Conservation (phyloP, 2,329 filamentous ascomycete species). For the Microcyclospora pomicola region DNA sequence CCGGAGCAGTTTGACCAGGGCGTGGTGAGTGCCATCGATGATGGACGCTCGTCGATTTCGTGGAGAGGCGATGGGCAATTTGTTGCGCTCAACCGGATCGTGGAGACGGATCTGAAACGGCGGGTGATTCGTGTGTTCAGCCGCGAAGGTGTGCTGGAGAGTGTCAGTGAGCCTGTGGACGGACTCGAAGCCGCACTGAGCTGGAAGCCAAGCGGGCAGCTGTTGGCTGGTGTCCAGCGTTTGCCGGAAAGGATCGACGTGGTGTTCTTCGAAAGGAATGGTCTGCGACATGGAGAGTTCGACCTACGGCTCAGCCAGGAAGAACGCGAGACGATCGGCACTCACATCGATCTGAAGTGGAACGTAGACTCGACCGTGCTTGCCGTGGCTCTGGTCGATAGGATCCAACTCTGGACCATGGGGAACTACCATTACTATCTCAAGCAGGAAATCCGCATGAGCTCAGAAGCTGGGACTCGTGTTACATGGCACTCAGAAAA, state of each 20-base stretch:
- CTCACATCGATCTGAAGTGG: constrained; percentile 60
- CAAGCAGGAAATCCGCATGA: constrained; percentile 62
- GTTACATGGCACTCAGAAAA: constrained; percentile 72
- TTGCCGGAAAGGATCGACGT: constrained; percentile 58
- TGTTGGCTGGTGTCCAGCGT: constrained; percentile 76
- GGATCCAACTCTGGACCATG: constrained; percentile 89
- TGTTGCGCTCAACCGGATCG: constrained; percentile 72
- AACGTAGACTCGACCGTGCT: constrained; percentile 86
- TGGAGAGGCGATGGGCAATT: constrained; percentile 93
- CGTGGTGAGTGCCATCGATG: constrained; percentile 57
- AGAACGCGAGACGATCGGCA: constrained; percentile 41
- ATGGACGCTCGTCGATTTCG: constrained; percentile 58
- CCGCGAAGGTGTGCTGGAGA: constrained; percentile 78
- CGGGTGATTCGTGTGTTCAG: constrained; percentile 82
- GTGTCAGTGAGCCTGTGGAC: constrained; percentile 89
- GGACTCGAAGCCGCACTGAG: constrained; percentile 74
- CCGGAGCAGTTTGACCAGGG: constrained; percentile 86
- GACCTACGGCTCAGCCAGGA: constrained; percentile 54
- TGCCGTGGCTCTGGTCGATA: constrained; percentile 60
- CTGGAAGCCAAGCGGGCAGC: constrained; percentile 82
- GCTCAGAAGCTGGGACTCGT: constrained; percentile 1
- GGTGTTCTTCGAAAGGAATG: constrained; percentile 93
- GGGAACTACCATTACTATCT: constrained; percentile 98
- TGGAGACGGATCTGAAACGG: constrained; percentile 52
- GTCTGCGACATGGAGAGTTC: constrained; percentile 92